Percentiles rank a stretch among this genome's conserved stretches.
These are phyloP conservation scores for Raphanus raphanistrum DNA, from an alignment of 345 rosid species.

Conservation along the genomic window DNA sequence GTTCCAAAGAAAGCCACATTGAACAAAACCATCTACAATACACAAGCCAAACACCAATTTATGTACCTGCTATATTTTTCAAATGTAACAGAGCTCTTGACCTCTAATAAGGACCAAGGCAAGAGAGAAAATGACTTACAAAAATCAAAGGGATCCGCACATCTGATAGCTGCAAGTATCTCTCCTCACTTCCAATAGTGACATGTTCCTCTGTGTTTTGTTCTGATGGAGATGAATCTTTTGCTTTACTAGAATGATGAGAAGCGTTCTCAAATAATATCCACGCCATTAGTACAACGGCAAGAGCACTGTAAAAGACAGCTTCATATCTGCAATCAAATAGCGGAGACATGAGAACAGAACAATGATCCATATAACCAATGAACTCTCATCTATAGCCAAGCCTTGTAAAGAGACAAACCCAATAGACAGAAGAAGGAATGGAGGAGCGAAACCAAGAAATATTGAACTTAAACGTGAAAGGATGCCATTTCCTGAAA, in stretches of 20 bases:
- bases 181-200: slow-evolving; percentile 51
- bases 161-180: slow-evolving; percentile 81
- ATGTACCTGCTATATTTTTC: not conserved
- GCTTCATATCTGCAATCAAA: slow-evolving; percentile 78
- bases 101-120: not conserved
- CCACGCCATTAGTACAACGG: slow-evolving; percentile 79
- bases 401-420: slow-evolving; percentile 31
- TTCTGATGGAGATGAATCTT: slow-evolving; percentile 43
- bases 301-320: slow-evolving; percentile 82
- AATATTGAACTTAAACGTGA: slow-evolving; percentile 79
- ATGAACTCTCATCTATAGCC: not conserved
- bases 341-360: slow-evolving; percentile 26
- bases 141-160: slow-evolving; percentile 78
- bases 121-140: slow-evolving; percentile 52
- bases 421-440: slow-evolving; percentile 94
- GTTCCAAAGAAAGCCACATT: slow-evolving; percentile 97
- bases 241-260: slow-evolving; percentile 47
- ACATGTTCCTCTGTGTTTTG: slow-evolving; percentile 40
- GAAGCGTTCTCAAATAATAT: slow-evolving; percentile 74
- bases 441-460: slow-evolving; percentile 89
- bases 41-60: slow-evolving; percentile 22
- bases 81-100: slow-evolving; percentile 7
- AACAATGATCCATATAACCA: slow-evolving; percentile 7
- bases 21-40: slow-evolving; percentile 72
- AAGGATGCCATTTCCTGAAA: slow-evolving; percentile 68